Percentiles rank a stretch among this genome's conserved stretches.
phyloP scores from a whole-genome alignment of 768 basidiomycete genomes.

The Rhodocollybia butyracea region DNA sequence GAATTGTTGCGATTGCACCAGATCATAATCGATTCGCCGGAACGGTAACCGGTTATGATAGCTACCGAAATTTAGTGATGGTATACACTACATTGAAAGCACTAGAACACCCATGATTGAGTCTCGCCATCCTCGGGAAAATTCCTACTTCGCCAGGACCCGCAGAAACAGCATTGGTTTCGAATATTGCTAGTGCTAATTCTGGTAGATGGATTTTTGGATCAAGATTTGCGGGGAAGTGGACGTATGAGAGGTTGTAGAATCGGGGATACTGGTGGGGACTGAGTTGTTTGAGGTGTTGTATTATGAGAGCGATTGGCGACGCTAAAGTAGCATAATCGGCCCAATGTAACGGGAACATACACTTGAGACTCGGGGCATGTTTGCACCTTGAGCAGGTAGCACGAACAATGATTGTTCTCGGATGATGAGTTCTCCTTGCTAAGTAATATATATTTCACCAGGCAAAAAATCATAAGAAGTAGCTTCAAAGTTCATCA shows the following conservation, averaged over 20 bases:
- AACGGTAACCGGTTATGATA: too few species aligned
- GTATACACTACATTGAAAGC: slow-evolving; percentile 68
- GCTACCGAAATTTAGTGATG: too few species aligned
- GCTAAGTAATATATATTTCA: slow-evolving; percentile 27
- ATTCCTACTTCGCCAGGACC: slow-evolving; percentile 49
- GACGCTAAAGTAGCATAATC: slow-evolving; percentile 23
- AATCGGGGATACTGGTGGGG: slow-evolving; percentile 37
- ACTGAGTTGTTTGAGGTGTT: slow-evolving; percentile 29
- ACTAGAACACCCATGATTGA: slow-evolving; percentile 67
- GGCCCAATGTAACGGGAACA: not conserved
- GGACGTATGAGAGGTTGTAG: slow-evolving; percentile 54
- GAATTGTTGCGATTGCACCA: too few species aligned
- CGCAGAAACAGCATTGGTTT: slow-evolving; percentile 62
- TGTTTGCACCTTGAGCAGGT: slow-evolving; percentile 49
- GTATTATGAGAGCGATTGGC: slow-evolving; percentile 40
- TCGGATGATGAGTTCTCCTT: slow-evolving; percentile 55
- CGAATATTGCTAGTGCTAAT: slow-evolving; percentile 61
- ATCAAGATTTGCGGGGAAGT: slow-evolving; percentile 40
- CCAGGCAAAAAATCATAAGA: not conserved
- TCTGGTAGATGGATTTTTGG: slow-evolving; percentile 35
- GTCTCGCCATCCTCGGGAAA: slow-evolving; percentile 64
- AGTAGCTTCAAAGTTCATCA: slow-evolving; percentile 5
- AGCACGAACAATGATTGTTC: slow-evolving; percentile 56
- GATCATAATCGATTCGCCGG: too few species aligned
- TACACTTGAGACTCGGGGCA: too few species aligned